phyloP scores from a whole-genome alignment of 768 basidiomycete genomes.

The Leccinum sublutescens region DNA sequence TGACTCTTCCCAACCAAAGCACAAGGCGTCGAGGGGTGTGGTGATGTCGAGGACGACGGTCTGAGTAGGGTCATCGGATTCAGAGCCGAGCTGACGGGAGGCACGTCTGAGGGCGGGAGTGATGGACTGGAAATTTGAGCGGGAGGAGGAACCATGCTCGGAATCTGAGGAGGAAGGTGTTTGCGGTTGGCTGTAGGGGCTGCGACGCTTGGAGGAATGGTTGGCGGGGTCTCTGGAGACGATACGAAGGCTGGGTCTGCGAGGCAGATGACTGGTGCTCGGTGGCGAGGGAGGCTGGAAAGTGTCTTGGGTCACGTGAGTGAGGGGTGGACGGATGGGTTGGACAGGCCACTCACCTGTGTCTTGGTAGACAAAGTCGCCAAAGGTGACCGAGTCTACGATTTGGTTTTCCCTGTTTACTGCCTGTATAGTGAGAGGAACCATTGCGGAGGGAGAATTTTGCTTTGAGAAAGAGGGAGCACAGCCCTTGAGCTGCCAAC shows the following conservation, averaged over 20 bases:
- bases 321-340: background rate
- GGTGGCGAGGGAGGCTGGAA: background rate
- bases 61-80: slow-evolving; percentile 44
- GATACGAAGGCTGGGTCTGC: slow-evolving; percentile 30
- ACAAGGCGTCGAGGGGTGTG: slow-evolving; percentile 55
- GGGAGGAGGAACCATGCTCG: slow-evolving; percentile 32
- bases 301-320: slow-evolving; percentile 9
- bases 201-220: slow-evolving; percentile 37
- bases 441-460: slow-evolving; percentile 38
- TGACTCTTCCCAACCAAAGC: slow-evolving; percentile 56
- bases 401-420: slow-evolving; percentile 51
- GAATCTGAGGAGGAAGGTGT: slow-evolving; percentile 43
- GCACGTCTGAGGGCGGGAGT: slow-evolving; percentile 24
- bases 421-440: slow-evolving; percentile 61
- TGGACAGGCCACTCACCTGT: slow-evolving; percentile 33
- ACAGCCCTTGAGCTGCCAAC: slow-evolving; percentile 65
- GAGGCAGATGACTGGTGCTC: slow-evolving; percentile 6
- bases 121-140: slow-evolving; percentile 2
- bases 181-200: slow-evolving; percentile 39
- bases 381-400: slow-evolving; percentile 67
- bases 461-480: slow-evolving; percentile 54
- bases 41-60: slow-evolving; percentile 61
- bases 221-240: slow-evolving; percentile 21
- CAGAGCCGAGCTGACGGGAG: slow-evolving; percentile 23
- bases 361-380: slow-evolving; percentile 65